Percentiles rank a stretch among this genome's conserved stretches.
phyloP scores from a whole-genome alignment of 345 rosid genomes.

The Kandelia obovata region DNA sequence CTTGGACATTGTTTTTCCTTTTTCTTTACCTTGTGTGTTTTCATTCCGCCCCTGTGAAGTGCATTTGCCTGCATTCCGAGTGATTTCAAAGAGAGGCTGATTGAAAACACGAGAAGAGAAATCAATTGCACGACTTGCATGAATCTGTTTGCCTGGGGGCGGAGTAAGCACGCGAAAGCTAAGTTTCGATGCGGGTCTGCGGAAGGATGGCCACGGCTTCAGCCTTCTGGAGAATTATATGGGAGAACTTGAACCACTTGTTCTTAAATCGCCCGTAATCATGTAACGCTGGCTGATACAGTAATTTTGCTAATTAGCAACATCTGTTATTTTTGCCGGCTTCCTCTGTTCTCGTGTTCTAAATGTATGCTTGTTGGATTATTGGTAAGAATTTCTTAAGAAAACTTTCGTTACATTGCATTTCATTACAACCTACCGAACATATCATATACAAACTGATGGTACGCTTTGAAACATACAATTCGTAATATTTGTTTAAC shows the following conservation, averaged over 20 bases:
- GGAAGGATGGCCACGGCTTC: constrained; percentile 23
- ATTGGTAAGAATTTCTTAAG: too few species aligned
- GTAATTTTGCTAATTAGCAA: constrained; percentile 1
- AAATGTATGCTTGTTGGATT: too few species aligned
- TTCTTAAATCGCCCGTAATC: constrained; percentile 45
- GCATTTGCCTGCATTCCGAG: constrained; percentile 56
- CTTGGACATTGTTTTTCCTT: not conserved
- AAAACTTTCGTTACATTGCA: too few species aligned
- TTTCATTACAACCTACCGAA: too few species aligned
- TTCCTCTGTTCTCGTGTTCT: too few species aligned
- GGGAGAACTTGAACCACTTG: constrained; percentile 48
- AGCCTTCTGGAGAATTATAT: constrained; percentile 31
- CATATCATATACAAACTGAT: too few species aligned
- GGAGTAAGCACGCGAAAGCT: constrained; percentile 22
- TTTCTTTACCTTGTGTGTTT: too few species aligned
- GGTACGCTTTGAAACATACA: too few species aligned
- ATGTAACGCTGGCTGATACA: constrained; percentile 21
- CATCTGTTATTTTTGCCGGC: too few species aligned
- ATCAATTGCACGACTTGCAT: too few species aligned
- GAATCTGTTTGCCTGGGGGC: constrained; percentile 11
- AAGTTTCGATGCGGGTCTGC: constrained; percentile 9
- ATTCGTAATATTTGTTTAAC: too few species aligned
- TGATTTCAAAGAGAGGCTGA: constrained; percentile 45
- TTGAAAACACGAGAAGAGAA: constrained; percentile 26
- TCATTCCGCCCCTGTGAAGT: constrained; percentile 28